Evolutionary conservation across 75 land plant species (phyloP), one percentile per base, ranked within the genome.

Genomic region (Picea glauca): DNA sequence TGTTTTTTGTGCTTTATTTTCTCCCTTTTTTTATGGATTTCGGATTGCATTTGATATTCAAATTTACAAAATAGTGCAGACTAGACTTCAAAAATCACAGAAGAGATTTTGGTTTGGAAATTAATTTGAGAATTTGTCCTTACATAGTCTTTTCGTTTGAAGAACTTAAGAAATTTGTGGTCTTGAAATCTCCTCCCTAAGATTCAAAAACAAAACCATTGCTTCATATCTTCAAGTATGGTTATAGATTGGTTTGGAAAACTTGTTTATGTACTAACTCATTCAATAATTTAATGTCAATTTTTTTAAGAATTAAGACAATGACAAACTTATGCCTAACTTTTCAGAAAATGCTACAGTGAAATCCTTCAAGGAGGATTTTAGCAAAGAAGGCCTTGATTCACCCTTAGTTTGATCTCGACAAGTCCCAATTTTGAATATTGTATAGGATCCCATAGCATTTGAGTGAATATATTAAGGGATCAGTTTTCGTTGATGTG

Each of bases 351-450:
- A 91, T 93, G 95, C 84, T 93, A 56, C 86, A 81, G 75, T 86
- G 79, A 65, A 84, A 93, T 81, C 96, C 93, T 40, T 86, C 83
- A 0, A 80, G 85, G 76, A 84, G 93, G 21, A 89, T 89, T 60
- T 91, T 91, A 58, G 96, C 91, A 0, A 93, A 93, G 77, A 88
- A 81, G 33, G 95, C 95, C n/a, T 20, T 93, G 72, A 83, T 86
- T 30, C 95, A 93, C 62, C 89, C 95, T 8, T 93, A 85, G 82
- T 93, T 93, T 54, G 81, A 83, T 79, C 89, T 93, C 26, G 92
- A 94, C 81, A 90, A 87, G 78, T 86, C 87, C 20, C 93, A 91
- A 72, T 91, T 89, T 80, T 93, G 79, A 91, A 33, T 50, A 14
- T n/a, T 74, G 40, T 66, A 35, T 32, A 66, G 70, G 70, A 40